Evolutionary conservation across 169 alveolate species (phyloP), one percentile per base, ranked within the genome.

Genomic region (Plasmodium falciparum): DNA sequence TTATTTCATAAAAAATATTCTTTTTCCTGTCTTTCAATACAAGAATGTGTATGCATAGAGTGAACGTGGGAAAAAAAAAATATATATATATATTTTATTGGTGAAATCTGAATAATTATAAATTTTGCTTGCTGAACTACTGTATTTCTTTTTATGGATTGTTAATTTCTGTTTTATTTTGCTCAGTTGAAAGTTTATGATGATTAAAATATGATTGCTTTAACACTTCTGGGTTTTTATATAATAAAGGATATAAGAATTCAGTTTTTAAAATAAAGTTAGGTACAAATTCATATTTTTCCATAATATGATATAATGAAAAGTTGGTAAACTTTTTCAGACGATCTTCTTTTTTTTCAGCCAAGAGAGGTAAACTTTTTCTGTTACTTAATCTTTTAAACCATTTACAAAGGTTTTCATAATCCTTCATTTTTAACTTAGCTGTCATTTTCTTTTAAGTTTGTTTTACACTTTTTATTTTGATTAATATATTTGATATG

Each of bases 281-380:
- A 13, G 89, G 89, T 17, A 76, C 45, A 29, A 76, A 76, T 58
- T 76, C 89, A 45, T 76, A 76, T 69, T 76, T 76, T 63, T 76
- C 89, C 89, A 76, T 76, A 29, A 76, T 76, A 76, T 76, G 89
- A 69, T 76, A 76, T 22, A 76, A 43, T 58, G 89, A 76, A 76
- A 65, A 76, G 58, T 76, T 76, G n/a, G 89, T 76, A 65, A 76
- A 76, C 1, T 43, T 65, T 76, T 76, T 76, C 58, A 76, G 47
- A n/a, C 89, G 65, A 45, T 76, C 89, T 13, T 76, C 76, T 63
- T 76, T 76, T 8, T 76, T 76, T 58, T 76, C 89, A 56, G 89
- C 78, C 54, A 76, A 24, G 11, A 76, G 54, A n/a, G 89, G 89
- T 69, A 76, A 65, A 17, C 62, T 24, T 20, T 76, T 76, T 58